Conservation (phyloP, 2,329 filamentous ascomycete genomes). For the Penicillium sp. region DNA sequence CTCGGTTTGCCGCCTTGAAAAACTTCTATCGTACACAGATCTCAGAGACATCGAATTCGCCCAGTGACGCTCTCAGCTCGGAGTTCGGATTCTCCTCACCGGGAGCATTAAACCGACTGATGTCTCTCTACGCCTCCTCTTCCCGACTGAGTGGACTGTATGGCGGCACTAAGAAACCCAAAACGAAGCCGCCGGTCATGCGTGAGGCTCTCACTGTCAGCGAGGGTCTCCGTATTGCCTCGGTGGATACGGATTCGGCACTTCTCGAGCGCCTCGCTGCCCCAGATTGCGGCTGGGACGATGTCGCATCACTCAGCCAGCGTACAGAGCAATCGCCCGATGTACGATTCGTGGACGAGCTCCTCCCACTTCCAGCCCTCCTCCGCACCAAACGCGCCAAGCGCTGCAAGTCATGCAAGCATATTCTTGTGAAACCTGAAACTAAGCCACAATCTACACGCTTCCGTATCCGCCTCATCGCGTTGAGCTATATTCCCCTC, state of each 20-base stretch:
- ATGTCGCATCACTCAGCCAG: constrained; percentile 61
- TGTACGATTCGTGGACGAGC: constrained; percentile 68
- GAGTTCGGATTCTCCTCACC: constrained; percentile 68
- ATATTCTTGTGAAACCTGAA: constrained; percentile 94
- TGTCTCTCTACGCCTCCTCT: constrained; percentile 77
- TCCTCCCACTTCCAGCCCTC: constrained; percentile 79
- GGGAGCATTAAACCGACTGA: constrained; percentile 80
- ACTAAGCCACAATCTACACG: constrained; percentile 84
- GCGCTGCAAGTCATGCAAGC: constrained; percentile 86
- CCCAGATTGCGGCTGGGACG: constrained; percentile 62
- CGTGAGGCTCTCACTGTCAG: constrained; percentile 71
- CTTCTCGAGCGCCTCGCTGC: constrained; percentile 63
- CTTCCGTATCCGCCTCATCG: constrained; percentile 90
- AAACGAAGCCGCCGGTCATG: constrained; percentile 72
- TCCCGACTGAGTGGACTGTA: constrained; percentile 58
- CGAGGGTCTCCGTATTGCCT: constrained; percentile 71
- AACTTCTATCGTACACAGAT: constrained; percentile 83
- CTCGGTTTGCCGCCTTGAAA: constrained; percentile 74
- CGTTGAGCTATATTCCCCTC: constrained; percentile 82
- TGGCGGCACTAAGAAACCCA: constrained; percentile 63
- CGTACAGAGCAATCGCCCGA: constrained; percentile 53
- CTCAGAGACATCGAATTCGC: constrained; percentile 60
- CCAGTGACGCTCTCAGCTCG: constrained; percentile 57
- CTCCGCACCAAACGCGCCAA: constrained; percentile 92
- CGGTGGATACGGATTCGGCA: constrained; percentile 62